phyloP scores from a whole-genome alignment of 208 protist genomes.

The Crithidia mellificae region DNA sequence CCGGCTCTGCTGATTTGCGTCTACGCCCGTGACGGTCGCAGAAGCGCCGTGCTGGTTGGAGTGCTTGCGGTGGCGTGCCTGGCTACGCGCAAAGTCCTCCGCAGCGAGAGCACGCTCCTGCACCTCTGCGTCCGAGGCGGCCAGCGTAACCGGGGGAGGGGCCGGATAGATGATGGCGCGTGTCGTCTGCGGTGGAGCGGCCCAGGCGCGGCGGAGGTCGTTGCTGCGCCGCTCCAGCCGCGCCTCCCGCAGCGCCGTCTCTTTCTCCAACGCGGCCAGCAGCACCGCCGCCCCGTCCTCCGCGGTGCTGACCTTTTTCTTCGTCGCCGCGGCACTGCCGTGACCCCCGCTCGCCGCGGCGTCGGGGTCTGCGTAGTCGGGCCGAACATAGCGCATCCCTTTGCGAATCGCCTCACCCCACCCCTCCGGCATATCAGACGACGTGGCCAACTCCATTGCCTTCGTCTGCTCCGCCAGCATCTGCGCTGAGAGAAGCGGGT shows the following conservation, averaged over 20 bases:
- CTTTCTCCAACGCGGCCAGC: conserved; percentile 40
- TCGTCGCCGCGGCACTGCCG: neutral
- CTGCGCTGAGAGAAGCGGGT: neutral
- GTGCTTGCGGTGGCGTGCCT: conserved; percentile 20
- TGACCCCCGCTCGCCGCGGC: neutral
- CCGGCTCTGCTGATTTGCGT: too few relatives aligned
- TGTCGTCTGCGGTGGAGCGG: neutral
- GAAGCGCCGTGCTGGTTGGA: neutral
- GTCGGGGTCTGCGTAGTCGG: neutral
- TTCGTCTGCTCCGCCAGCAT: conserved; percentile 7
- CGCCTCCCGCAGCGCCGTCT: conserved; percentile 34
- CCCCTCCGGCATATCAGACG: conserved; percentile 1
- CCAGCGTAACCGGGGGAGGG: conserved; percentile 51
- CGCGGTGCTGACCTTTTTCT: neutral
- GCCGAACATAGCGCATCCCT: conserved; percentile 22
- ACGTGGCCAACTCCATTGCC: neutral
- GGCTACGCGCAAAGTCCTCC: conserved; percentile 47
- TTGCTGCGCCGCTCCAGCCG: conserved; percentile 40
- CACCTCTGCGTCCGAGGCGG: conserved; percentile 56
- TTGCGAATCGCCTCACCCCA: conserved; percentile 21
- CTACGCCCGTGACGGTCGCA: neutral
- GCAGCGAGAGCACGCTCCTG: conserved; percentile 57
- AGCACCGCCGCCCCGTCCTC: conserved; percentile 31
- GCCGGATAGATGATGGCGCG: conserved; percentile 35
- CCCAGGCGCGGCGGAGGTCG: conserved; percentile 29